These are phyloP conservation scores for Soucietia sequanensis DNA, from an alignment of 805 yeast species.

Conservation along the genomic window DNA sequence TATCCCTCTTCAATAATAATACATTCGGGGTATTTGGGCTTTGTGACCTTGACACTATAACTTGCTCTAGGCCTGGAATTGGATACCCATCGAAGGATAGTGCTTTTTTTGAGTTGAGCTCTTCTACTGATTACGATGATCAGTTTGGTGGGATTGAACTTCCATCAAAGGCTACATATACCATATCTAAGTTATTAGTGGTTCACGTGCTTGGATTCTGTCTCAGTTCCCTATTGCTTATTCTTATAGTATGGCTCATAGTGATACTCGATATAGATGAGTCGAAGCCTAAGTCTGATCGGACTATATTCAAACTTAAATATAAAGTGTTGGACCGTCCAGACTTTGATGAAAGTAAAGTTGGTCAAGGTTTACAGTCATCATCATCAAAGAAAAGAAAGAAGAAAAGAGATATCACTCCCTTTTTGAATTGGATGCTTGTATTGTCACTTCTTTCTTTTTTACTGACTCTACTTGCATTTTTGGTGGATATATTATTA, in stretches of 20 bases:
- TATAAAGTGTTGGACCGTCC: not conserved
- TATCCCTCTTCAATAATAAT: constrained; percentile 30
- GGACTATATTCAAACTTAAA: not conserved
- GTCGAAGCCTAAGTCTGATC: not conserved
- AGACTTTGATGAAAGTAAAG: no score
- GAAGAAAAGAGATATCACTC: constrained; percentile 16
- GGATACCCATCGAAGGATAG: constrained; percentile 33
- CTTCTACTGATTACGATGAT: constrained; percentile 5
- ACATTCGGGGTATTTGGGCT: constrained; percentile 47
- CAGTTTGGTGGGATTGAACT: constrained; percentile 26
- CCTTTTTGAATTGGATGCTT: constrained; percentile 50
- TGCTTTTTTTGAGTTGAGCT: constrained; percentile 9
- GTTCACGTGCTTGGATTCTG: constrained; percentile 42
- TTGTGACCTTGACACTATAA: constrained; percentile 25
- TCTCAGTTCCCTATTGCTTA: constrained; percentile 20
- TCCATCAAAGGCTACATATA: constrained; percentile 40
- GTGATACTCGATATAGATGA: constrained; percentile 8
- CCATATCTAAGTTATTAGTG: constrained; percentile 40
- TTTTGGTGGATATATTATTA: constrained; percentile 76
- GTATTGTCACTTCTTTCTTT: constrained; percentile 67
- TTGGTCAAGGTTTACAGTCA: no score
- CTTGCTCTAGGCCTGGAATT: constrained; percentile 33
- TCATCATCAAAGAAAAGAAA: not conserved
- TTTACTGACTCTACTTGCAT: constrained; percentile 65
- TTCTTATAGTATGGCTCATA: constrained; percentile 12